Conservation (phyloP, 768 basidiomycete genomes). For the Lanmaoa rubissima region DNA sequence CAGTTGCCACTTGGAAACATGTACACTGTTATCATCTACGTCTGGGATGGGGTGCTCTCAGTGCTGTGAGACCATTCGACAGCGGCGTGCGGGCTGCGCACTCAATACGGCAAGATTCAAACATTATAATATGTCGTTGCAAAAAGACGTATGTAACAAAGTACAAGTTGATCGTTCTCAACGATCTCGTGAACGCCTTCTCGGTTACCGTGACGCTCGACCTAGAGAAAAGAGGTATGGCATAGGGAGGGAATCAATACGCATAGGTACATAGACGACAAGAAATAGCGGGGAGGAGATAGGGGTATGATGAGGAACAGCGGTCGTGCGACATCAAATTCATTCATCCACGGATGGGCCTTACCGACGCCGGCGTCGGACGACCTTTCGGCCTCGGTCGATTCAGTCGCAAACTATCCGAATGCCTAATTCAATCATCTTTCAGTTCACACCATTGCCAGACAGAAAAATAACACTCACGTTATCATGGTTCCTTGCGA, state of each 20-base stretch:
- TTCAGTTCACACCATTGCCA: not conserved
- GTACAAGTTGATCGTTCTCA: not conserved
- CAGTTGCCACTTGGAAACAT: not conserved
- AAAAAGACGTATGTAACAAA: not conserved
- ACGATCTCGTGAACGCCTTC: not conserved
- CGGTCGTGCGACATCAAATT: not conserved
- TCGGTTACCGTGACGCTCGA: not conserved
- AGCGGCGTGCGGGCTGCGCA: not conserved
- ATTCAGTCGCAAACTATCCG: constrained; percentile 42
- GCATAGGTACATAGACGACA: constrained; percentile 34
- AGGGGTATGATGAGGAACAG: not conserved
- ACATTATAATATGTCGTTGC: not conserved
- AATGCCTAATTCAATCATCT: constrained; percentile 28
- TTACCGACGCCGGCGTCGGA: constrained; percentile 33
- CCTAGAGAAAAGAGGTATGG: constrained; percentile 13
- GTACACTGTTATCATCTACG: not conserved
- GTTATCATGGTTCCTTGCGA: constrained; percentile 45
- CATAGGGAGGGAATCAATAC: constrained; percentile 25
- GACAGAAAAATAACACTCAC: constrained; percentile 40
- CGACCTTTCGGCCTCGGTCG: constrained; percentile 47
- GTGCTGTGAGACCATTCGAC: not conserved
- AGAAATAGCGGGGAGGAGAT: not conserved
- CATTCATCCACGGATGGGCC: constrained; percentile 26
- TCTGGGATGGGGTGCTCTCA: not conserved
- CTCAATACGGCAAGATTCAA: not conserved